phyloP scores from a whole-genome alignment of 1,284 basidiomycete species.

The Heterobasidion parviporum region DNA sequence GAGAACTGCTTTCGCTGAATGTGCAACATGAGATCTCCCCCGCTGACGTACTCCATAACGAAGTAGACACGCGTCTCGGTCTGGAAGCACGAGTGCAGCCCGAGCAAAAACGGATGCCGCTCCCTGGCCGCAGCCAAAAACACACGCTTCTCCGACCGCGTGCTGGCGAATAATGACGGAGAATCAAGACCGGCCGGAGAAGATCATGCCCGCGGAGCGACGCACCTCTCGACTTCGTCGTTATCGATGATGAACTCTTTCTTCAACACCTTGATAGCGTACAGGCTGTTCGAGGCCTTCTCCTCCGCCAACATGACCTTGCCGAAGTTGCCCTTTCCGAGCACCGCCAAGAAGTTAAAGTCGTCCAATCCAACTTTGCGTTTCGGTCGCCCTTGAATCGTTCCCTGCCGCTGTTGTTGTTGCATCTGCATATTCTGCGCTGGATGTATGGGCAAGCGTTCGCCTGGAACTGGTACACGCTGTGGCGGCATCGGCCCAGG shows the following conservation, averaged over 20 bases:
- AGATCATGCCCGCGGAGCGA: conserved; percentile 1
- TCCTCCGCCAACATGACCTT: conserved; percentile 99
- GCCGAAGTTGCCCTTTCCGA: conserved; percentile 99
- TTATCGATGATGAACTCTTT: conserved; percentile 99
- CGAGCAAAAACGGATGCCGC: conserved; percentile 95
- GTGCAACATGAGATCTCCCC: conserved; percentile 77
- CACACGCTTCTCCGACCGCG: conserved; percentile 98
- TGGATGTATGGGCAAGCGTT: conserved; percentile 17
- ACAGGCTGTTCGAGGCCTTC: conserved; percentile 83
- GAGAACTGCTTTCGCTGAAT: conserved; percentile 81
- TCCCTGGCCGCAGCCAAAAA: conserved; percentile 95
- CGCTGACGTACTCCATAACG: conserved; percentile 75
- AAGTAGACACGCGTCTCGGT: conserved; percentile 95
- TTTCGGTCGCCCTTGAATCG: conserved; percentile 31
- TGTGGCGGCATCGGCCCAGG: conserved; percentile 23
- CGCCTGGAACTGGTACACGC: conserved; percentile 26
- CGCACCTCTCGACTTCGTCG: conserved; percentile 96
- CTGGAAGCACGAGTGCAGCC: conserved; percentile 98
- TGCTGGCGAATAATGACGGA: conserved; percentile 41
- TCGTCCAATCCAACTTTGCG: conserved; percentile 95
- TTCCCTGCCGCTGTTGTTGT: conserved; percentile 20
- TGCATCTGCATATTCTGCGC: conserved; percentile 6
- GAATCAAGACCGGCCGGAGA: conserved; percentile 4
- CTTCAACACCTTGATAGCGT: conserved; percentile 99
- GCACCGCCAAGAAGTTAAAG: conserved; percentile 98